Evolutionary conservation across 2,329 filamentous ascomycete genomes (phyloP).

Genomic region (Stemphylium beticola): DNA sequence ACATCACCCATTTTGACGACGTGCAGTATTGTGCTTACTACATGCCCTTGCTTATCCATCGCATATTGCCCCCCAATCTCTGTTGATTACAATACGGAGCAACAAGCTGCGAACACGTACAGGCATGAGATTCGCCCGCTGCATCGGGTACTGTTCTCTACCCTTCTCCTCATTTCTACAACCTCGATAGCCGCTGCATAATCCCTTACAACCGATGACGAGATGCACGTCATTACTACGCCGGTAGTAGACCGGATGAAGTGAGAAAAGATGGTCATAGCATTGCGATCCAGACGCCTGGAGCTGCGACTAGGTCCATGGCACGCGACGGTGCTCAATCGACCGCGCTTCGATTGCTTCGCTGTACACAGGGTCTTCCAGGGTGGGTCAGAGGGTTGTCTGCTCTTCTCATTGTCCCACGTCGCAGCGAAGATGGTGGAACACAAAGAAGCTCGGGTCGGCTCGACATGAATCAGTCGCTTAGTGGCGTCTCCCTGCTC

Average conservation of each 20-base stretch:
- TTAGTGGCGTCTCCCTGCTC: constrained; percentile 16
- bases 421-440: constrained; percentile 28
- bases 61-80: constrained; percentile 14
- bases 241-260: constrained; percentile 15
- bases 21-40: neutral
- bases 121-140: constrained; percentile 30
- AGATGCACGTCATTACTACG: constrained; percentile 37
- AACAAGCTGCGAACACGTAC: constrained; percentile 42
- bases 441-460: constrained; percentile 29
- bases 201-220: constrained; percentile 22
- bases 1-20: neutral
- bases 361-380: constrained; percentile 21
- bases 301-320: constrained; percentile 7
- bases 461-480: constrained; percentile 24
- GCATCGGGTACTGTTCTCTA: neutral
- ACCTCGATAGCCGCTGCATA: constrained; percentile 43
- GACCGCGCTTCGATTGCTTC: constrained; percentile 16
- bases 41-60: neutral
- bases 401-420: constrained; percentile 29
- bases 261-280: constrained; percentile 7
- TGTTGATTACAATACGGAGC: constrained; percentile 18
- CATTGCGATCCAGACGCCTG: constrained; percentile 11
- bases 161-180: constrained; percentile 15
- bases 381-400: constrained; percentile 21
- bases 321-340: constrained; percentile 2